These are phyloP conservation scores for Aegilops sharonensis DNA, from an alignment of 176 grass and related monocot species.

Conservation along the genomic window DNA sequence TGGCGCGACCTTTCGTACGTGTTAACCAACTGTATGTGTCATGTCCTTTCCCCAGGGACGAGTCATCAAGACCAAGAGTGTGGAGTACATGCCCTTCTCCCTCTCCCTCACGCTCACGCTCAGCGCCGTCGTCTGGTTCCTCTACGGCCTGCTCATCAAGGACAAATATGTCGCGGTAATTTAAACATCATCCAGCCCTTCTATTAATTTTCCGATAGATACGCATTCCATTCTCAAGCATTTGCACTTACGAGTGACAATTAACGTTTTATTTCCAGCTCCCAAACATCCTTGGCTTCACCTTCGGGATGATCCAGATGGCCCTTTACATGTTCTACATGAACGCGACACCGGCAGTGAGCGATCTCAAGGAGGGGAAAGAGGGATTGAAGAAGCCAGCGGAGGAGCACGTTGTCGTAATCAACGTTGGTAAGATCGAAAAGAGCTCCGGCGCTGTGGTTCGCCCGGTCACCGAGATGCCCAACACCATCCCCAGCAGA, in stretches of 20 bases:
- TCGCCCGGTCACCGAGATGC: conserved; percentile 20
- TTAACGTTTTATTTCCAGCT: conserved; percentile 25
- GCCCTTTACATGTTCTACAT: conserved; percentile 56
- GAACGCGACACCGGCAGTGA: conserved; percentile 18
- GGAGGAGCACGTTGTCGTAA: not conserved
- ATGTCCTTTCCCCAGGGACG: conserved; percentile 34
- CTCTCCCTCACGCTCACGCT: conserved; percentile 60
- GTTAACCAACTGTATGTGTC: conserved; percentile 18
- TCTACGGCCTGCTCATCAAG: conserved; percentile 72
- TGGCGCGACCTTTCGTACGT: too few species aligned
- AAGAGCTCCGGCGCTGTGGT: conserved; percentile 30
- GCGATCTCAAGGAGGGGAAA: not conserved
- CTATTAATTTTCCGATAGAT: not conserved
- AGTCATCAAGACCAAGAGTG: conserved; percentile 70
- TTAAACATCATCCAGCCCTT: not conserved
- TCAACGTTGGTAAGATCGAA: conserved; percentile 36
- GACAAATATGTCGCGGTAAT: conserved; percentile 67
- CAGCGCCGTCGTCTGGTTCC: conserved; percentile 77
- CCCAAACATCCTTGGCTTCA: conserved; percentile 67
- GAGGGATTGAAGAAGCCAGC: not conserved
- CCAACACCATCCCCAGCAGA: not conserved
- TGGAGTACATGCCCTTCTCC: conserved; percentile 61
- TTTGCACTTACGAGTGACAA: too few species aligned
- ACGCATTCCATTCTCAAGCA: not conserved
- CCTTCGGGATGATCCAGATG: conserved; percentile 75